Conservation (phyloP, 2,329 filamentous ascomycete species). For the Paracorniculantispora psalliotae region DNA sequence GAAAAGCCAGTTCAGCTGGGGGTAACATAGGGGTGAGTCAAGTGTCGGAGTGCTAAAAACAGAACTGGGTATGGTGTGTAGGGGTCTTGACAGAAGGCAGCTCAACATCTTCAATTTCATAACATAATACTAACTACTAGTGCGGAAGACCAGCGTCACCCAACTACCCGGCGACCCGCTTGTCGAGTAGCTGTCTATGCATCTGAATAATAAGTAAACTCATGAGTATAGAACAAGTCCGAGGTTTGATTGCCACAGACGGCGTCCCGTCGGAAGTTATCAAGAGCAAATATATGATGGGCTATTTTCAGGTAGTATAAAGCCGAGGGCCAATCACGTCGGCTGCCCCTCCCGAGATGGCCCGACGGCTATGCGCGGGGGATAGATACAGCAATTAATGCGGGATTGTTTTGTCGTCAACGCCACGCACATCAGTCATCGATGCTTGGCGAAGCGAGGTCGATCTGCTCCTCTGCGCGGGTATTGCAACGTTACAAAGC, state of each 20-base stretch:
- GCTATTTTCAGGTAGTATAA: not conserved
- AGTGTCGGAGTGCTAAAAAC: not conserved
- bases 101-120: not conserved
- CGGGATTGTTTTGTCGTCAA: not conserved
- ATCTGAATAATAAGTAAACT: not conserved
- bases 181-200: not conserved
- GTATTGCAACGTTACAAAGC: slow-evolving; percentile 13
- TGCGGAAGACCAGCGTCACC: not conserved
- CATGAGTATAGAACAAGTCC: too few relatives aligned
- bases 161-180: not conserved
- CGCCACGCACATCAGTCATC: not conserved
- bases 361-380: not conserved
- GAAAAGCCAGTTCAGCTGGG: not conserved
- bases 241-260: not conserved
- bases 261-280: not conserved
- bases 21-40: not conserved
- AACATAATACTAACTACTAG: slow-evolving; percentile 8
- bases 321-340: not conserved
- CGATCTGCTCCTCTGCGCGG: not conserved
- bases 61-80: not conserved
- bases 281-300: not conserved
- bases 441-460: not conserved
- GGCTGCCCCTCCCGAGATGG: not conserved
- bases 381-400: not conserved
- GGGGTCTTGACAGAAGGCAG: not conserved